Conservation (phyloP, 2,329 filamentous ascomycete genomes). For the Nothophoma quercina region DNA sequence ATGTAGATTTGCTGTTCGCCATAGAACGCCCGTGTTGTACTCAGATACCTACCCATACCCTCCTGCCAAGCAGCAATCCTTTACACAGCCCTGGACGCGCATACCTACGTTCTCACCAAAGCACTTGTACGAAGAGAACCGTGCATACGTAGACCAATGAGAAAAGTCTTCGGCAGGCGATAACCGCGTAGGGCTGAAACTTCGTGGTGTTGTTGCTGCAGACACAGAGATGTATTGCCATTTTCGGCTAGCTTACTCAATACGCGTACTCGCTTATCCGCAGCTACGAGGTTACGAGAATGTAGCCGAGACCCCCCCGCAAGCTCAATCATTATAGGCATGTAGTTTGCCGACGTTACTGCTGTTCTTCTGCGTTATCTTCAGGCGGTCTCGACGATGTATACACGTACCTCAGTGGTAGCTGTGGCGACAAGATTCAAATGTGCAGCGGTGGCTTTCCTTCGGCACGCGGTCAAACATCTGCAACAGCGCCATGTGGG, state of each 20-base stretch:
- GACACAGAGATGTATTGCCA: not conserved
- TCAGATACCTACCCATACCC: not conserved
- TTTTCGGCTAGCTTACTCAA: not conserved
- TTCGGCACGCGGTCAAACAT: too few relatives aligned
- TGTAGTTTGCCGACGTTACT: not conserved
- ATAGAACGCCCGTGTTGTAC: too few relatives aligned
- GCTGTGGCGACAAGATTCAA: too few relatives aligned
- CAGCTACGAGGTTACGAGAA: not conserved
- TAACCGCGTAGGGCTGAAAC: not conserved
- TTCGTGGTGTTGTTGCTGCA: not conserved
- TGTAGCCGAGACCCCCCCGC: too few relatives aligned
- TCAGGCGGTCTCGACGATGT: too few relatives aligned
- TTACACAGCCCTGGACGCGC: not conserved
- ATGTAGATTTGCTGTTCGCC: too few relatives aligned
- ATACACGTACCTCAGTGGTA: too few relatives aligned
- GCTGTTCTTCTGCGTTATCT: not conserved
- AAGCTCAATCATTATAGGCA: not conserved
- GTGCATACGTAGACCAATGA: constrained; percentile 7
- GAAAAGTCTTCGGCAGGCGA: not conserved
- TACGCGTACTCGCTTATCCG: constrained; percentile 8
- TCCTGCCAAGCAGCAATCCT: not conserved
- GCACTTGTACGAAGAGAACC: not conserved
- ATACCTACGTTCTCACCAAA: not conserved
- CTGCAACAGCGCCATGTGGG: too few relatives aligned
- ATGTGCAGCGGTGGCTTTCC: too few relatives aligned